Conservation (phyloP, 1,139 yeast species). For the Saccharomyces hybrid region DNA sequence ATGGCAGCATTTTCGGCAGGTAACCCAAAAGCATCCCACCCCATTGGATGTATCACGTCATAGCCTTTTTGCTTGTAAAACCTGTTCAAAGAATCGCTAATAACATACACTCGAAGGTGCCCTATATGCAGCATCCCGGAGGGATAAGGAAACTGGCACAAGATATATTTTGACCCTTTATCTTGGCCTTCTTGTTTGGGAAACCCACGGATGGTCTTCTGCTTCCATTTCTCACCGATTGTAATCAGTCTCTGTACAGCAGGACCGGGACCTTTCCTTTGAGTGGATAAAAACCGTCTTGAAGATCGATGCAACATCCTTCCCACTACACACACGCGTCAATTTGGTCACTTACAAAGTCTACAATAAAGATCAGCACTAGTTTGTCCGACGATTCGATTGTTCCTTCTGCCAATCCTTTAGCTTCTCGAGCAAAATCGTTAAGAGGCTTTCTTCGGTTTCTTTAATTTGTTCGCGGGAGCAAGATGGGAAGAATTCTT, state of each 20-base stretch:
- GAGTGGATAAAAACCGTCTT: background rate
- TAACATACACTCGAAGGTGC: conserved; percentile 84
- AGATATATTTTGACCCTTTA: conserved; percentile 39
- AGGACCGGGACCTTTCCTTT: background rate
- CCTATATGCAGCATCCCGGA: conserved; percentile 91
- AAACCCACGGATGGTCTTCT: conserved; percentile 18
- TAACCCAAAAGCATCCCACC: conserved; percentile 98
- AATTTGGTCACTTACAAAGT: background rate
- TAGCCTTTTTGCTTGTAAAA: conserved; percentile 71
- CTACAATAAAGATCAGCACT: background rate
- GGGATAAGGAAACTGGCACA: conserved; percentile 95
- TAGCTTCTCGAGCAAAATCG: background rate
- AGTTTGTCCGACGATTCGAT: background rate
- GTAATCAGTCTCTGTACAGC: conserved; percentile 9
- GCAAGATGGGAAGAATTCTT: background rate
- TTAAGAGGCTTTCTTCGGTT: background rate
- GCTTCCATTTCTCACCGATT: conserved; percentile 27
- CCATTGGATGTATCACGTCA: conserved; percentile 90
- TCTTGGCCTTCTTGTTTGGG: conserved; percentile 2
- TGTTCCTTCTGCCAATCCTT: background rate
- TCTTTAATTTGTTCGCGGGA: background rate
- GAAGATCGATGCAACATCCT: background rate
- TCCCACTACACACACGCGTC: background rate
- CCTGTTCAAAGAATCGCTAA: conserved; percentile 76
- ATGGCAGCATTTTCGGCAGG: conserved; percentile 99